Conservation (phyloP, 139 green algal species). For the Diplosphaera chodatii region DNA sequence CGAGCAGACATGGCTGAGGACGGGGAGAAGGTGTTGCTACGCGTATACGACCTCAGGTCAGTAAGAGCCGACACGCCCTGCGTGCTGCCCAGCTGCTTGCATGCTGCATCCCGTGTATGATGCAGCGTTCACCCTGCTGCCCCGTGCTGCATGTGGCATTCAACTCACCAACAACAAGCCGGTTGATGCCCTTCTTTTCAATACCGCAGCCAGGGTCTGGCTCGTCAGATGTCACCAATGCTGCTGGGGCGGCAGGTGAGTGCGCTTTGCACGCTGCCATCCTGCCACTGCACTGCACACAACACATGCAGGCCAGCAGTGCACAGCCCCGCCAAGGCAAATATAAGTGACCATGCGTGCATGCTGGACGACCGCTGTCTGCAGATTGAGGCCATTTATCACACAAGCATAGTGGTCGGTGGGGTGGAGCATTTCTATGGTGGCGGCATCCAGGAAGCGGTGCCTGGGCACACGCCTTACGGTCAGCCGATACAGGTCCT, state of each 20-base stretch:
- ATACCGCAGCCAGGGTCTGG: constrained; percentile 47
- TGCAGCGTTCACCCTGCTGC: no score
- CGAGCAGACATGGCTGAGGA: neutral
- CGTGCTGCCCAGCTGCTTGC: no score
- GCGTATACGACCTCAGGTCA: constrained; percentile 70
- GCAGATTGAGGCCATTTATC: constrained; percentile 65
- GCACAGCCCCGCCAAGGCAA: no score
- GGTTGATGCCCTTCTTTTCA: no score
- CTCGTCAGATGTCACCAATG: constrained; percentile 37
- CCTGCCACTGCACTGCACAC: no score
- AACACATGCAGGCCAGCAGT: no score
- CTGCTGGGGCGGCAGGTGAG: constrained; percentile 60
- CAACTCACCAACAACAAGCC: no score
- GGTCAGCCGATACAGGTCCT: constrained; percentile 39
- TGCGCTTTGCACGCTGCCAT: no score
- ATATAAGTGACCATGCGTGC: neutral
- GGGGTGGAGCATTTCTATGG: constrained; percentile 31
- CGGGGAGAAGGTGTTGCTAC: constrained; percentile 51
- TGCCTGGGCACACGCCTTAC: constrained; percentile 48
- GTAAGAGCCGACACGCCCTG: no score
- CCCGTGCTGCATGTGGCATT: no score
- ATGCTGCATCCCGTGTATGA: no score
- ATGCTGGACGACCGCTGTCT: neutral
- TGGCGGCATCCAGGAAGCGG: constrained; percentile 41
- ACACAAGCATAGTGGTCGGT: constrained; percentile 55